These are phyloP conservation scores for Pichia cabralensis DNA, from an alignment of 805 yeast species.

Conservation along the genomic window DNA sequence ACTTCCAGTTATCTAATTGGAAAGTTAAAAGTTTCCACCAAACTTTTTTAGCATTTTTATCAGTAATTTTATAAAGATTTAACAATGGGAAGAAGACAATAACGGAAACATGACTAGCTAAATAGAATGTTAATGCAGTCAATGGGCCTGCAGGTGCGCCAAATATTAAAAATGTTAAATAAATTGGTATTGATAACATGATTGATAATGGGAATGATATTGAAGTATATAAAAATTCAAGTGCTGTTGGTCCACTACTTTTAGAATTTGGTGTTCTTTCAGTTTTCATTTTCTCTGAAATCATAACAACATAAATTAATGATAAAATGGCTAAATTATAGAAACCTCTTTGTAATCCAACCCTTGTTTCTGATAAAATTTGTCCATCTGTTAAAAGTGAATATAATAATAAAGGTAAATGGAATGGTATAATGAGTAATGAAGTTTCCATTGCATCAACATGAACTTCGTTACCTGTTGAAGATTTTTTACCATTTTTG, in stretches of 20 bases:
- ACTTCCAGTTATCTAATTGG: conserved; percentile 21
- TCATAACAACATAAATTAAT: conserved; percentile 9
- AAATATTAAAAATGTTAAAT: conserved; percentile 19
- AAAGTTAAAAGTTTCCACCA: conserved; percentile 24
- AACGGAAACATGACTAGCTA: conserved; percentile 12
- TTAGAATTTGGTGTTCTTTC: conserved; percentile 9
- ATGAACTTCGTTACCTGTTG: background rate
- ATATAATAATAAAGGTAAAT: conserved; percentile 17
- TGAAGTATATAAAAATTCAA: conserved; percentile 9
- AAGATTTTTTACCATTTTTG: background rate
- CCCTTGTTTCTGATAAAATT: conserved; percentile 20
- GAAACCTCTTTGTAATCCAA: conserved; percentile 9
- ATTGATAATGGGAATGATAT: conserved; percentile 11
- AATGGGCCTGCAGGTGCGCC: conserved; percentile 16
- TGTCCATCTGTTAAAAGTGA: conserved; percentile 25
- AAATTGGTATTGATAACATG: conserved; percentile 19
- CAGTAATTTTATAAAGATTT: conserved; percentile 38
- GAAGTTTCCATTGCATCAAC: conserved; percentile 9
- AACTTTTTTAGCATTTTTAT: conserved; percentile 13
- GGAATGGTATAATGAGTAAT: conserved; percentile 23
- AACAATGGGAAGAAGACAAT: conserved; percentile 14
- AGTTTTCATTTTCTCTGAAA: conserved; percentile 21
- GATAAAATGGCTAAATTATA: conserved; percentile 6
- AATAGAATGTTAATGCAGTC: conserved; percentile 11
- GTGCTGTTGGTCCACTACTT: conserved; percentile 12